phyloP scores from a whole-genome alignment of 345 rosid genomes.

The Orychophragmus violaceus region DNA sequence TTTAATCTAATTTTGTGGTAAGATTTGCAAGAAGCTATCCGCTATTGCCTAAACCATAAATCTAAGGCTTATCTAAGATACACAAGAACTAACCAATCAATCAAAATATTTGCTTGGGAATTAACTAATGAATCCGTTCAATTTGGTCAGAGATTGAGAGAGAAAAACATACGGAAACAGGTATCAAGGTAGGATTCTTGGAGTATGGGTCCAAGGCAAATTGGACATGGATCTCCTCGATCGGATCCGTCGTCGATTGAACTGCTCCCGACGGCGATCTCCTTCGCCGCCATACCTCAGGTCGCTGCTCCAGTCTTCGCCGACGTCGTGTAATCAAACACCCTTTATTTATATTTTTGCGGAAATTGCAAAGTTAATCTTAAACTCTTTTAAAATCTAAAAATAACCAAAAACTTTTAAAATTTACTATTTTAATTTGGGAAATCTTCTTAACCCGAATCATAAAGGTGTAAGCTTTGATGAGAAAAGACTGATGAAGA shows the following conservation, averaged over 20 bases:
- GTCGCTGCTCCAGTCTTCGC: not conserved
- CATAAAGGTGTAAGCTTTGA: not conserved
- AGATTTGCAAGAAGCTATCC: not conserved
- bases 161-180: slow-evolving; percentile 63
- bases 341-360: not conserved
- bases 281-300: slow-evolving; percentile 27
- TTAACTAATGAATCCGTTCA: not conserved
- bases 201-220: slow-evolving; percentile 57
- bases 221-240: slow-evolving; percentile 57
- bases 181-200: slow-evolving; percentile 68
- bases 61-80: not conserved
- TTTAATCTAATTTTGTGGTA: not conserved
- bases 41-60: not conserved
- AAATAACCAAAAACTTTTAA: not conserved
- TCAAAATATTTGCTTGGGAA: not conserved
- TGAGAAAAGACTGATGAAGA: slow-evolving; percentile 13
- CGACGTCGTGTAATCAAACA: slow-evolving; percentile 2
- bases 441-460: too few relatives aligned
- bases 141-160: not conserved
- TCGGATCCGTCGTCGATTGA: slow-evolving; percentile 7
- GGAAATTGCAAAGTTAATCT: not conserved
- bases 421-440: not conserved
- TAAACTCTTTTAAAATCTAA: not conserved
- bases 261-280: slow-evolving; percentile 1
- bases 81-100: not conserved